A percentile compares a stretch with the other conserved stretches of the same genome.
Conservation (phyloP, 768 basidiomycete species). For the Auricularia heimuer region DNA sequence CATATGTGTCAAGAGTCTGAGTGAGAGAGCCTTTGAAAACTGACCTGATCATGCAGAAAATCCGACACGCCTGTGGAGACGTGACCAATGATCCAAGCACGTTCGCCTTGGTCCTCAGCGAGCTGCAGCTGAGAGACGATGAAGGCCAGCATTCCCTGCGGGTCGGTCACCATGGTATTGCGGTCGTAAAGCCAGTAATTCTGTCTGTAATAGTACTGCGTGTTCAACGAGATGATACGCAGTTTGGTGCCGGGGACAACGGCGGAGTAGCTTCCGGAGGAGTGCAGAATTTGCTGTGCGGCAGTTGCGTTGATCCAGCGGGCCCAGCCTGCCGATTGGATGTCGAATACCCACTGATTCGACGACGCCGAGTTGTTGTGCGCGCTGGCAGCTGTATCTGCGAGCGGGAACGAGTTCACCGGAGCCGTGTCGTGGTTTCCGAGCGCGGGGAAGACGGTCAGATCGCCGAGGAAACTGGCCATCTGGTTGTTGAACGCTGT, state of each 20-base stretch:
- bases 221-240: conserved; percentile 51
- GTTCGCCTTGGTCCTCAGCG: conserved; percentile 49
- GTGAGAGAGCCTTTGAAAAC: not conserved
- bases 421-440: conserved; percentile 44
- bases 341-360: conserved; percentile 49
- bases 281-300: conserved; percentile 33
- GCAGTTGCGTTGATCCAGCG: conserved; percentile 38
- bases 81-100: conserved; percentile 54
- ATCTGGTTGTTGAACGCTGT: conserved; percentile 37
- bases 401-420: conserved; percentile 46
- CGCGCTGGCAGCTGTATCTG: not conserved
- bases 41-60: conserved; percentile 41
- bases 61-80: conserved; percentile 44
- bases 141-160: conserved; percentile 51
- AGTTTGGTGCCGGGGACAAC: conserved; percentile 40
- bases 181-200: conserved; percentile 57
- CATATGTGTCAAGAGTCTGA: not conserved
- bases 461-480: conserved; percentile 25
- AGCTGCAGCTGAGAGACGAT: conserved; percentile 42
- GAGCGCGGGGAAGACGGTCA: conserved; percentile 40
- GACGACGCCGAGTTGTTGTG: conserved; percentile 26
- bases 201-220: conserved; percentile 51
- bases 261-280: conserved; percentile 48
- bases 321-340: conserved; percentile 42
- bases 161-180: conserved; percentile 35